Base-by-base conservation (phyloP, 2,329 filamentous ascomycete species). In the Xylaria sp. region DNA sequence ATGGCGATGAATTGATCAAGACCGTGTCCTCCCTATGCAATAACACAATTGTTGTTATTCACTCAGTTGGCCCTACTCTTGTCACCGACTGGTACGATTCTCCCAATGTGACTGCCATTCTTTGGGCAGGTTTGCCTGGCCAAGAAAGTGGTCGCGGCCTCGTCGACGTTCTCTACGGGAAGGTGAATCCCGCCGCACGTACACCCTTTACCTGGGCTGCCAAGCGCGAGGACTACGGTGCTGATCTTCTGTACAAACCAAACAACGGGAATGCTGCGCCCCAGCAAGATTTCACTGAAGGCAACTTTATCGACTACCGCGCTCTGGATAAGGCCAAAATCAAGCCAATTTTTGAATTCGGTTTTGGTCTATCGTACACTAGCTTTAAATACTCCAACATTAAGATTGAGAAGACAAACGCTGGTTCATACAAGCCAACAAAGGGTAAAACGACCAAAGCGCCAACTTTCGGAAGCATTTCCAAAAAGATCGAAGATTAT, bases 41-140 rank as follows among this genome's bases (percentile, higher is more conserved):
- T 83, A 97, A 98, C 86, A 97, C 94, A 13, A 91, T 98, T 69
- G 93, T 98, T 18, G 89, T 98, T 66, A 91, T 98, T 68, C 95
- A 98, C 83, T 94, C 92, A 1, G 88, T 91, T 3, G 94, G 94
- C 0, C 89, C 94, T 0, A 92, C 97, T 4, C 82, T 97, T 0
- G 81, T 98, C 28, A 88, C 90, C 13, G 88, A 93, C 10, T 95
- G 90, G 86, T 90, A 92, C 75, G 82, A 92, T 62, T 90, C 89
- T 80, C 87, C 89, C 44, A 97, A 97, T 80, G 86, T 97, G 58
- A 94, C 92, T 0, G 94, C 93, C 48, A 94, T 97, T 63, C 79
- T 97, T 1, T 96, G 91, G 87, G 93, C 93, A 41, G 92, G 92
- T 75, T 82, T 94, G 20, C 93, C 94, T 0, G 94, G 94, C 12